Percentiles rank a stretch among this genome's conserved stretches.
These are phyloP conservation scores for Naegleria fowleri DNA, from an alignment of 208 protist species.

Conservation along the genomic window DNA sequence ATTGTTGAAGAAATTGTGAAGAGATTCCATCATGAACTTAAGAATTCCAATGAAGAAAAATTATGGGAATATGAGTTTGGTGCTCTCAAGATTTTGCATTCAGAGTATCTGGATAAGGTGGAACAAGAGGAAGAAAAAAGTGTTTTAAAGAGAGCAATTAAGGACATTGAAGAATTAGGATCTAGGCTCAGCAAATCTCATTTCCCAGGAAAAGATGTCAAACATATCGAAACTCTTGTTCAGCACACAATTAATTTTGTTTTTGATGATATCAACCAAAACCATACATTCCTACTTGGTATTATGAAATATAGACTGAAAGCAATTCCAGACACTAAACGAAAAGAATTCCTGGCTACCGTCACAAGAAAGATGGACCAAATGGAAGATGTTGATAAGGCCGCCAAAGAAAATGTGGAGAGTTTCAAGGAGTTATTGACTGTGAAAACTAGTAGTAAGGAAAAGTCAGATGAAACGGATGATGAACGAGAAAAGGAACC, in stretches of 20 bases:
- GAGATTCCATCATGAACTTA: not conserved
- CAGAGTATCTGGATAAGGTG: not conserved
- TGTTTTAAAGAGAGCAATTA: not conserved
- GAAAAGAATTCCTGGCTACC: not conserved
- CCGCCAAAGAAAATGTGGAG: not conserved
- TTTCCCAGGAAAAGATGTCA: not conserved
- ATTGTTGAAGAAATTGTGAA: not conserved
- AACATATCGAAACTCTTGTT: not conserved
- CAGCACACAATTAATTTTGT: not conserved
- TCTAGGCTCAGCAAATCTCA: not conserved
- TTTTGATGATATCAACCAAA: not conserved
- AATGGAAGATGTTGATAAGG: not conserved
- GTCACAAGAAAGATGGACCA: not conserved
- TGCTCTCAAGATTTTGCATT: not conserved
- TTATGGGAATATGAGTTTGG: constrained; percentile 15
- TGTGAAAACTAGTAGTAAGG: not conserved
- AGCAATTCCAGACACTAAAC: not conserved
- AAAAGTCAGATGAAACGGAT: not conserved
- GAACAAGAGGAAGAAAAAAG: not conserved
- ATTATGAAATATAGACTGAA: not conserved
- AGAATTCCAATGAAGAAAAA: not conserved
- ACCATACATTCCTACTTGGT: not conserved
- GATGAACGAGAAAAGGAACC: not conserved
- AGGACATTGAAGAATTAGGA: not conserved
- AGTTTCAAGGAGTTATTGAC: not conserved